phyloP scores from a whole-genome alignment of 2,329 filamentous ascomycete genomes.

The Colletotrichum sp. region DNA sequence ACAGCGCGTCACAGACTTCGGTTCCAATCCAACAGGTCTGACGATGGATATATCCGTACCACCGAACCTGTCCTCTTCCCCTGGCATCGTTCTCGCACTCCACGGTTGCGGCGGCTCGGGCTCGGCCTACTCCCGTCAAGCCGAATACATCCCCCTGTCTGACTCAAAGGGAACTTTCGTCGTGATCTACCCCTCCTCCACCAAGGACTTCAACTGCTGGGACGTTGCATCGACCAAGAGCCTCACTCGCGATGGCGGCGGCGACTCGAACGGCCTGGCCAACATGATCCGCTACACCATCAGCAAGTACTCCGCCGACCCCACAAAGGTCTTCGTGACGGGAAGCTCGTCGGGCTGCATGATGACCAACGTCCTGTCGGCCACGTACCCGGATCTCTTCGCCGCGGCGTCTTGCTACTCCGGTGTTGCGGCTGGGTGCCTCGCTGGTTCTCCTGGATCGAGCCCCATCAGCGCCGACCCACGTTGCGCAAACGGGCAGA shows the following conservation, averaged over 20 bases:
- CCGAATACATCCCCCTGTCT: constrained; percentile 28
- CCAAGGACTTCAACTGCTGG: constrained; percentile 46
- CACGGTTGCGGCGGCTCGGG: constrained; percentile 22
- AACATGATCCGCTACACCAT: constrained; percentile 57
- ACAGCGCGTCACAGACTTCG: constrained; percentile 9
- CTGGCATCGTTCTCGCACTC: constrained; percentile 18
- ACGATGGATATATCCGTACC: constrained; percentile 21
- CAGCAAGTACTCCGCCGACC: constrained; percentile 47
- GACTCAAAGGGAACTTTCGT: constrained; percentile 52
- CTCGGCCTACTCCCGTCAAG: constrained; percentile 3
- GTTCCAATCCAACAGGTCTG: constrained; percentile 18
- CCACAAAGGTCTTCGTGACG: constrained; percentile 49
- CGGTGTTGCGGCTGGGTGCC: constrained; percentile 37
- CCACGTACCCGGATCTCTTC: constrained; percentile 39
- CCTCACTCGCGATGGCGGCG: constrained; percentile 51
- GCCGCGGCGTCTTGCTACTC: constrained; percentile 36
- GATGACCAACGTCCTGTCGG: constrained; percentile 40
- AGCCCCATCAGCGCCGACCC: constrained; percentile 28
- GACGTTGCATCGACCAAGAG: constrained; percentile 51
- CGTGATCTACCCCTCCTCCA: constrained; percentile 32
- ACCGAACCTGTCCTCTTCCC: not conserved
- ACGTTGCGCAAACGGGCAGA: constrained; percentile 46
- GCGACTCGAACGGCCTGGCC: constrained; percentile 51
- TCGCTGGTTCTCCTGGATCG: constrained; percentile 23
- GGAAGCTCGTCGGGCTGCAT: constrained; percentile 41